These are phyloP conservation scores for Coemansia sp. DNA, from an alignment of 192 early-diverging fungal species.

Conservation along the genomic window DNA sequence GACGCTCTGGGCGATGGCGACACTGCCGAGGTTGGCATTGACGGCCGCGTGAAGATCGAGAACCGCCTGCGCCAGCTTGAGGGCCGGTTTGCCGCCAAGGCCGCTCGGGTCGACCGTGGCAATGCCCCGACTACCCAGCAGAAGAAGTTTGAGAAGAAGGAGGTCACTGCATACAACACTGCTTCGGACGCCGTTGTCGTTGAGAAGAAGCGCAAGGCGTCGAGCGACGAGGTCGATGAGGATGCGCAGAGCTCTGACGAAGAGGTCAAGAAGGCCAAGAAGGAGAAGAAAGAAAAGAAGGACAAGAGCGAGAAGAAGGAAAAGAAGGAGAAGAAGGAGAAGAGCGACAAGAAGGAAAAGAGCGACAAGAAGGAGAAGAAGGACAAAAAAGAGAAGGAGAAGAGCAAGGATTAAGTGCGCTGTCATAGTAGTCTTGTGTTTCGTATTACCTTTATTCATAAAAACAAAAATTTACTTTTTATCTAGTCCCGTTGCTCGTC, in stretches of 20 bases:
- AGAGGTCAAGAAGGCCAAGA: constrained; percentile 45
- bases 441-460: neutral
- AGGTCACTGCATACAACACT: constrained; percentile 55
- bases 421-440: neutral
- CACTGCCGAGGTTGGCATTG: constrained; percentile 80
- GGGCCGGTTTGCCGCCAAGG: constrained; percentile 68
- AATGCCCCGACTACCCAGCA: constrained; percentile 50
- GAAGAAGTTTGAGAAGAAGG: constrained; percentile 55
- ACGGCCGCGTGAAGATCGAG: constrained; percentile 85
- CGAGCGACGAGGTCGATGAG: constrained; percentile 36
- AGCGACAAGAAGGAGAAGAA: constrained; percentile 43
- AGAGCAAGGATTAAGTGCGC: constrained; percentile 36
- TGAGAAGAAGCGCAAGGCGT: constrained; percentile 56
- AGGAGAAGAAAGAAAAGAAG: constrained; percentile 50
- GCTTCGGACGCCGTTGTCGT: constrained; percentile 46
- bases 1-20: constrained; percentile 89
- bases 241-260: constrained; percentile 44
- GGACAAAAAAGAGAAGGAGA: constrained; percentile 45
- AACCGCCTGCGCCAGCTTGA: constrained; percentile 86
- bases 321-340: constrained; percentile 27
- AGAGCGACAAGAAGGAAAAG: constrained; percentile 46
- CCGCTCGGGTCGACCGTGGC: constrained; percentile 66
- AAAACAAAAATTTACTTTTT: neutral
- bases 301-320: constrained; percentile 24
- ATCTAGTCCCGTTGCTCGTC: constrained; percentile 40